phyloP scores from a whole-genome alignment of 2,329 filamentous ascomycete species.

The Fusarium newnesense region DNA sequence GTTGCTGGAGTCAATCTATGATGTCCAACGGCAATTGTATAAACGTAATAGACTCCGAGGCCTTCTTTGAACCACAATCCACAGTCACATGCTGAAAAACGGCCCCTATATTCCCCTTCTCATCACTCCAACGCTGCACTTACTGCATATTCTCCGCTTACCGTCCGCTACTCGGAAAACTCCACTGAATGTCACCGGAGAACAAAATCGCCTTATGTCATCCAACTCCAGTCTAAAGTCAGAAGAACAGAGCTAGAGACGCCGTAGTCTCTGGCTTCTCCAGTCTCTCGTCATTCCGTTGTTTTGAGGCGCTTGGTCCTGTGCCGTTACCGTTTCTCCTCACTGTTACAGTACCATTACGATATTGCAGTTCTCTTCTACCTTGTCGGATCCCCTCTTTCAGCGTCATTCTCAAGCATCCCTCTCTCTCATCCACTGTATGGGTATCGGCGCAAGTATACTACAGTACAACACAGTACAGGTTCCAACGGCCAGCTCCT shows the following conservation, averaged over 20 bases:
- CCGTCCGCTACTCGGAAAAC: conserved; percentile 33
- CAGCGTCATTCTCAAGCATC: conserved; percentile 1
- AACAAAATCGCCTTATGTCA: conserved; percentile 40
- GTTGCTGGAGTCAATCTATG: not conserved
- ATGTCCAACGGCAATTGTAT: not conserved
- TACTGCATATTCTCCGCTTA: not conserved
- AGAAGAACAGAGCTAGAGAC: conserved; percentile 14
- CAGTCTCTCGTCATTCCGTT: conserved; percentile 40
- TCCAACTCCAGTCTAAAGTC: conserved; percentile 22
- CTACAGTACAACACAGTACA: conserved; percentile 7
- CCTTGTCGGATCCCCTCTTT: conserved; percentile 5
- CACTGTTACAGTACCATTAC: not conserved
- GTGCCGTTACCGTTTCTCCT: conserved; percentile 17
- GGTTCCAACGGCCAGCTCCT: not conserved
- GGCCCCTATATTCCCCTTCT: conserved; percentile 3
- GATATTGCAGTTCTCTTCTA: conserved; percentile 8
- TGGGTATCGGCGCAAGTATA: conserved; percentile 16
- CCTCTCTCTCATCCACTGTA: conserved; percentile 10
- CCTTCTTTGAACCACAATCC: conserved; percentile 2
- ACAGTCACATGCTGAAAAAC: conserved; percentile 40
- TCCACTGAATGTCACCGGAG: conserved; percentile 34
- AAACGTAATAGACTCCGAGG: not conserved
- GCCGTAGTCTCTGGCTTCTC: conserved; percentile 25
- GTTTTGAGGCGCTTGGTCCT: conserved; percentile 15
- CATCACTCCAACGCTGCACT: not conserved